These are phyloP conservation scores for Monosporozyma servazzii DNA, from an alignment of 805 yeast genomes.

Conservation along the genomic window DNA sequence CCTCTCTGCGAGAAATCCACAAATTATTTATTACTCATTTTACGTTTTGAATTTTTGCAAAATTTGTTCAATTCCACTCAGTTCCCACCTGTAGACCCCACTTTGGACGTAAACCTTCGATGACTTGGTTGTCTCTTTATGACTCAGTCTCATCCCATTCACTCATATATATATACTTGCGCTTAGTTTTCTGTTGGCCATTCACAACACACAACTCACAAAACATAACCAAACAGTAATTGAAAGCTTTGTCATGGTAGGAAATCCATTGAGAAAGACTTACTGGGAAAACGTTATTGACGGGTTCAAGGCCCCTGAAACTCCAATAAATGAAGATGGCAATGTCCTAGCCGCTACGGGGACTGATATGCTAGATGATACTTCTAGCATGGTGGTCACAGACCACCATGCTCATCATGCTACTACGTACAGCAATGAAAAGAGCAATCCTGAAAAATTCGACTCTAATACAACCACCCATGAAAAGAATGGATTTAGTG, in stretches of 20 bases:
- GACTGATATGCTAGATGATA: neutral
- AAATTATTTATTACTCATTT: too few species aligned
- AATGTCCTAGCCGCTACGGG: neutral
- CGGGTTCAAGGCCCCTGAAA: conserved; percentile 11
- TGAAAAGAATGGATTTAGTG: neutral
- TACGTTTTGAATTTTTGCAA: too few species aligned
- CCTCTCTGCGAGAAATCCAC: too few species aligned
- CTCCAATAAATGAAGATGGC: neutral
- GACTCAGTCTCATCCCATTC: neutral
- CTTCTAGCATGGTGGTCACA: neutral
- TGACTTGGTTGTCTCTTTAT: too few species aligned
- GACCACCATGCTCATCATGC: neutral
- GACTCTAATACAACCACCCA: neutral
- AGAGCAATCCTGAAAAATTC: neutral
- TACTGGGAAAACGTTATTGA: conserved; percentile 16
- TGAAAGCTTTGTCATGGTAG: conserved; percentile 5
- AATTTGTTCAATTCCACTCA: too few species aligned
- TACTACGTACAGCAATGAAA: neutral
- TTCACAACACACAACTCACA: neutral
- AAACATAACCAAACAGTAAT: too few species aligned
- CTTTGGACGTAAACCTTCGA: too few species aligned
- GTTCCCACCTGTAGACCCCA: too few species aligned
- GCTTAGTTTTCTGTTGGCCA: neutral
- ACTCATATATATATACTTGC: neutral
- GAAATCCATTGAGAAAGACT: conserved; percentile 10